phyloP scores from a whole-genome alignment of 352 stramenopile genomes.

The Phytophthora nicotianae region DNA sequence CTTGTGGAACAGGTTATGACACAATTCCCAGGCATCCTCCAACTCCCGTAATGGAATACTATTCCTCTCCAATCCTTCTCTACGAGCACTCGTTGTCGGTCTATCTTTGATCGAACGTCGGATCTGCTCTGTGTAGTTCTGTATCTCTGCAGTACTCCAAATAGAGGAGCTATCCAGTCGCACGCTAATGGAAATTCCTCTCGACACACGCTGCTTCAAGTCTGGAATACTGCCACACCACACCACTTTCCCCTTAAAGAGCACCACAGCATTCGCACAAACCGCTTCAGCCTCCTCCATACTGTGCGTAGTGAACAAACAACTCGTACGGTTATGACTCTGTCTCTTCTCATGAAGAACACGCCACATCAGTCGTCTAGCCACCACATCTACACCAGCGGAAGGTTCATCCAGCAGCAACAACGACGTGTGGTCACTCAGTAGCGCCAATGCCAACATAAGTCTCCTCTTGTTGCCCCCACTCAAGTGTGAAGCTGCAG shows the following conservation, averaged over 20 bases:
- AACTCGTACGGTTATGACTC: constrained; percentile 54
- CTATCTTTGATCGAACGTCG: constrained; percentile 31
- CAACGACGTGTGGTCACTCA: constrained; percentile 68
- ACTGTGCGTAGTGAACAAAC: constrained; percentile 86
- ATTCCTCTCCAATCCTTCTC: constrained; percentile 23
- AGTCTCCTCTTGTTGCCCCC: constrained; percentile 83
- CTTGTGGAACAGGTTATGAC: constrained; percentile 39
- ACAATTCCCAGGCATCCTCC: constrained; percentile 59
- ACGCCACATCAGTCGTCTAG: constrained; percentile 80
- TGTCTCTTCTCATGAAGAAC: constrained; percentile 68
- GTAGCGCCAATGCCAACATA: constrained; percentile 76
- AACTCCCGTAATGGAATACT: constrained; percentile 46
- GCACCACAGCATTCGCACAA: constrained; percentile 79
- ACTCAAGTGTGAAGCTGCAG: constrained; percentile 64
- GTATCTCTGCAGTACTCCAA: constrained; percentile 48
- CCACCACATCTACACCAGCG: constrained; percentile 81
- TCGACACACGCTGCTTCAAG: constrained; percentile 72
- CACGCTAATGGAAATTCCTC: constrained; percentile 75
- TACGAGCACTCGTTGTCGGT: constrained; percentile 7
- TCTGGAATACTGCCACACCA: constrained; percentile 82
- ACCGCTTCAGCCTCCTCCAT: constrained; percentile 88
- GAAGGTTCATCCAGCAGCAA: constrained; percentile 85
- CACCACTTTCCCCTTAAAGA: constrained; percentile 74
- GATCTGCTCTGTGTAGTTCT: constrained; percentile 53
- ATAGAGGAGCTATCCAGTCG: constrained; percentile 52